Conservation (phyloP, 169 alveolate species). For the Eimeria praecox region DNA sequence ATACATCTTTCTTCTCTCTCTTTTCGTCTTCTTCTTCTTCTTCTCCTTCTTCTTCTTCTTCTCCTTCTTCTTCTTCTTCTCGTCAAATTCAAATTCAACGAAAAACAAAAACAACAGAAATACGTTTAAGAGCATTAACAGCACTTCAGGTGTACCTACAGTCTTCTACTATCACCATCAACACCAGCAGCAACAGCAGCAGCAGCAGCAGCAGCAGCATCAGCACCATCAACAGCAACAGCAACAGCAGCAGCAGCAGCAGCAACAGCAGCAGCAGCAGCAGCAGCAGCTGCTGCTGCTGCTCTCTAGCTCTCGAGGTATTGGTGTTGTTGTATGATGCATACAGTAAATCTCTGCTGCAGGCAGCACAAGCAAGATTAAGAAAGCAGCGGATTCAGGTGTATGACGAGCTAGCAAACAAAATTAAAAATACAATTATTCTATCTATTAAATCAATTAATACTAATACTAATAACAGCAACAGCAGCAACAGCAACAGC, state of each 20-base stretch:
- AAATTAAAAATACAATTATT: background rate
- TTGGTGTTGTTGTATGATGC: background rate
- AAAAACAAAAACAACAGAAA: background rate
- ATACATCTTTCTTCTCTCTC: no score
- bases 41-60: background rate
- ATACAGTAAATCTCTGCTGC: conserved; percentile 11
- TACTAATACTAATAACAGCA: no score
- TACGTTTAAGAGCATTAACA: conserved; percentile 16
- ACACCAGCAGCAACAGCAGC: no score
- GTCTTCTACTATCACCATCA: background rate
- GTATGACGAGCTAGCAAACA: background rate
- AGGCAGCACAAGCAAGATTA: background rate
- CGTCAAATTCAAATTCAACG: conserved; percentile 8
- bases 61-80: background rate
- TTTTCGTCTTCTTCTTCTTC: no score
- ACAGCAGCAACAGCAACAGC: conserved; percentile 22
- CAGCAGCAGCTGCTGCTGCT: conserved; percentile 29
- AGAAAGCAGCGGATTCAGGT: conserved; percentile 13
- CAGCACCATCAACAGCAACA: no score
- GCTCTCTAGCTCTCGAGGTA: background rate
- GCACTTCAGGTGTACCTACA: conserved; percentile 49
- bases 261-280: no score
- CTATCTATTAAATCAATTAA: background rate
- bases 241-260: no score
- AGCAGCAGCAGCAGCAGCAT: no score